These are phyloP conservation scores for Vitis vinifera DNA, from an alignment of 164 flowering plant genomes.

Conservation along the genomic window DNA sequence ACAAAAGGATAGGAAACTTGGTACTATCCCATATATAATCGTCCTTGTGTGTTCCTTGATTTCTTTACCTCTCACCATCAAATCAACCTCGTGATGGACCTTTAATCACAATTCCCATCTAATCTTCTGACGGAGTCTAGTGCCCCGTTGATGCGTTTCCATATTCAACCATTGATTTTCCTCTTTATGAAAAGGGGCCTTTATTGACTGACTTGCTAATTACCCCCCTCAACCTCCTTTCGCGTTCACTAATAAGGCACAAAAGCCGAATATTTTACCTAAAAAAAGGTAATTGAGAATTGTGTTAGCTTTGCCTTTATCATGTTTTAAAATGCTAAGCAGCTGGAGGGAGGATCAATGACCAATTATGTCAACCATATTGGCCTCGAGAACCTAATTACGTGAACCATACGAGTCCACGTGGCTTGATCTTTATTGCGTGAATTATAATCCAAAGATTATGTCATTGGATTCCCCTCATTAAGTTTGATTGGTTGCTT, in stretches of 20 bases:
- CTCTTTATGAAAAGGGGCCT: constrained; percentile 11
- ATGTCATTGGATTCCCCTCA: constrained; percentile 16
- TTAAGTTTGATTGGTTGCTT: constrained; percentile 9
- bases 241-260: constrained; percentile 5
- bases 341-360: constrained; percentile 29
- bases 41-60: background rate
- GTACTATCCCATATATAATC: background rate
- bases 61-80: constrained; percentile 5
- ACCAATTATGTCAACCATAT: background rate
- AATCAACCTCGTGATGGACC: background rate
- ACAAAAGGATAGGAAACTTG: background rate
- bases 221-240: constrained; percentile 10
- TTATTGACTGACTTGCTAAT: constrained; percentile 9
- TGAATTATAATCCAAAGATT: constrained; percentile 8
- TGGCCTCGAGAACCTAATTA: constrained; percentile 5
- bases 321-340: constrained; percentile 19
- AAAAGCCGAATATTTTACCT: constrained; percentile 16
- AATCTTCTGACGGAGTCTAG: constrained; percentile 16
- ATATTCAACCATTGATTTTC: constrained; percentile 8
- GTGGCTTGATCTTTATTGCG: background rate
- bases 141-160: constrained; percentile 11
- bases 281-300: constrained; percentile 22
- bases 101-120: background rate
- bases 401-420: constrained; percentile 7
- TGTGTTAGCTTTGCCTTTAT: constrained; percentile 17